These are phyloP conservation scores for Seiridium unicorne DNA, from an alignment of 2,329 filamentous ascomycete genomes.

Conservation along the genomic window DNA sequence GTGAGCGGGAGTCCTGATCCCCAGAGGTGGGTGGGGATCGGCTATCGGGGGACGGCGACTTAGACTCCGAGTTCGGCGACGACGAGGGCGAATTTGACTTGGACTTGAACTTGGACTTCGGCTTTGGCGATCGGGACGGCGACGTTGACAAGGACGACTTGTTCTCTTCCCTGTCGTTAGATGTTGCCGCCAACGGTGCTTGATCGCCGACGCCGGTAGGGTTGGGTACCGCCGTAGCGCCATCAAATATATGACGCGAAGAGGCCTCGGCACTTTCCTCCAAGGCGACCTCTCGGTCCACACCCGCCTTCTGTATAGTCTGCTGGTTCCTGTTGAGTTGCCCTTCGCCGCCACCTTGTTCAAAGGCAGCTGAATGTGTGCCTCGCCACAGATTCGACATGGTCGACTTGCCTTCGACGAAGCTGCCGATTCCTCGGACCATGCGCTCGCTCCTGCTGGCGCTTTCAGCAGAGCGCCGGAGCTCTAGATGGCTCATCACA, in stretches of 20 bases:
- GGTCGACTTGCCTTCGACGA: slow-evolving; percentile 18
- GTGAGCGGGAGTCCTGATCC: neutral
- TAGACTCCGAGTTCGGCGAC: neutral
- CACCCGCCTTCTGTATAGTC: slow-evolving; percentile 1
- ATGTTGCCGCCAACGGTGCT: neutral
- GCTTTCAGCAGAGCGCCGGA: slow-evolving; percentile 5
- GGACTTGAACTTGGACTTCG: too few relatives aligned
- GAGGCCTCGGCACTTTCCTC: neutral
- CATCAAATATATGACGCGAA: neutral
- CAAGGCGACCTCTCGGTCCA: neutral
- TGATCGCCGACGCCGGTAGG: neutral
- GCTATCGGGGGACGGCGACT: too few relatives aligned
- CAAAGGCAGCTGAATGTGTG: slow-evolving; percentile 12
- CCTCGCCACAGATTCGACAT: slow-evolving; percentile 16
- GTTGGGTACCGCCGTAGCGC: neutral
- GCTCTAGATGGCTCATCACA: slow-evolving; percentile 14
- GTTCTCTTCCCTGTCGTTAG: neutral
- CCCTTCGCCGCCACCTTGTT: slow-evolving; percentile 16
- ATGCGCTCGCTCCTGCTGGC: slow-evolving; percentile 17
- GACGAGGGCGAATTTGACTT: neutral
- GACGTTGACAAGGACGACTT: neutral
- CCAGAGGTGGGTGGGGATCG: neutral
- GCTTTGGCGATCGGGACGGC: too few relatives aligned
- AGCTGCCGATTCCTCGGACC: slow-evolving; percentile 20
- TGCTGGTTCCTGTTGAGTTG: slow-evolving; percentile 17